A percentile compares a stretch with the other conserved stretches of the same genome.
These are phyloP conservation scores for Fusarium sp. DNA, from an alignment of 2,329 filamentous ascomycete species.

Conservation along the genomic window DNA sequence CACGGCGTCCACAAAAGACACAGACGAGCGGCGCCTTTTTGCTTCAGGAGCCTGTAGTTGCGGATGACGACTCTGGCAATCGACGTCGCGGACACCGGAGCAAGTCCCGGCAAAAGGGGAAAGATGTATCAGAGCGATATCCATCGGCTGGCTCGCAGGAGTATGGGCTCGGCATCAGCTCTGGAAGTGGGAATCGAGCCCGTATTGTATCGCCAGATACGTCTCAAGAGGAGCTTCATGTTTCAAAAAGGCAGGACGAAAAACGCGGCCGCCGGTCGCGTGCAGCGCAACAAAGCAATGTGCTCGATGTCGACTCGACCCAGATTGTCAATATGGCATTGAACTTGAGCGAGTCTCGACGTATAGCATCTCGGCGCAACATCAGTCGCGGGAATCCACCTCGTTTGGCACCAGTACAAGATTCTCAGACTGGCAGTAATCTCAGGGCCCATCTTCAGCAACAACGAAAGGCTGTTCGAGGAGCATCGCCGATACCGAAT, in stretches of 20 bases:
- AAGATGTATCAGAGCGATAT: constrained; percentile 29
- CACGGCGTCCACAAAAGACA: constrained; percentile 51
- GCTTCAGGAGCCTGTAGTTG: constrained; percentile 55
- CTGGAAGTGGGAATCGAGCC: constrained; percentile 27
- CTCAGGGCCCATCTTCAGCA: constrained; percentile 76
- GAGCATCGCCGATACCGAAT: constrained; percentile 66
- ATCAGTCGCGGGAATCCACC: constrained; percentile 62
- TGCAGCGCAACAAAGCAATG: constrained; percentile 32
- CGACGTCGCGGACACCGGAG: constrained; percentile 44
- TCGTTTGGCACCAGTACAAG: constrained; percentile 61
- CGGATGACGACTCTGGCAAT: constrained; percentile 45
- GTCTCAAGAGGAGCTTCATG: constrained; percentile 40
- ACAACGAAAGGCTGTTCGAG: constrained; percentile 70
- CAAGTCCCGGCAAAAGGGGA: constrained; percentile 35
- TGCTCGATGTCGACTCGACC: constrained; percentile 77
- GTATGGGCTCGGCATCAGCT: constrained; percentile 34
- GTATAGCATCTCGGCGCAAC: constrained; percentile 68
- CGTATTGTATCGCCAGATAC: constrained; percentile 43
- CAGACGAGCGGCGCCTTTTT: constrained; percentile 62
- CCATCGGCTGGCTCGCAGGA: constrained; percentile 27
- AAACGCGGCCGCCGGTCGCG: constrained; percentile 30
- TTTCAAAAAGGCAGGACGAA: constrained; percentile 36
- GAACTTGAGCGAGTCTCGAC: constrained; percentile 83
- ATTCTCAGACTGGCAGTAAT: constrained; percentile 64
- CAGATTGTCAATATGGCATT: constrained; percentile 95